Conservation (phyloP, 2,329 filamentous ascomycete genomes). For the Lachnellula arida region DNA sequence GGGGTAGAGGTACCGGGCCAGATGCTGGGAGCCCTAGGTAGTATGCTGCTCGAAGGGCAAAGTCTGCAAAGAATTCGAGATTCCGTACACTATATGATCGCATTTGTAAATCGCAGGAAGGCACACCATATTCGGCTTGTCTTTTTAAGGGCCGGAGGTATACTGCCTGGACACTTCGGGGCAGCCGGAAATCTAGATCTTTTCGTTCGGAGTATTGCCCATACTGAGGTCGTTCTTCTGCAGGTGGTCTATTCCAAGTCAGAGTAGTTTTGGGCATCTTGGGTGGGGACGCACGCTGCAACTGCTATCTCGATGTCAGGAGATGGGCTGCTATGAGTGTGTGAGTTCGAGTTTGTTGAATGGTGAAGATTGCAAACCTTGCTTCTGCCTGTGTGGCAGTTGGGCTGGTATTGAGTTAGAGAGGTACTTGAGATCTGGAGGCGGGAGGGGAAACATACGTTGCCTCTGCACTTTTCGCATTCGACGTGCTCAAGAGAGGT, state of each 20-base stretch:
- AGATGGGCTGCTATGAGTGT: background rate
- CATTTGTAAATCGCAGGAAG: constrained; percentile 85
- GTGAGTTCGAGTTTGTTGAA: background rate
- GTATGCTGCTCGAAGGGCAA: constrained; percentile 90
- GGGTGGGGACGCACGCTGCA: background rate
- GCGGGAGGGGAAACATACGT: constrained; percentile 2
- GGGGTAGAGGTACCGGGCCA: constrained; percentile 80
- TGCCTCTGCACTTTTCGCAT: background rate
- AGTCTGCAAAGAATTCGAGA: constrained; percentile 91
- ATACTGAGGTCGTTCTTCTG: background rate
- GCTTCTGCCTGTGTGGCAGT: background rate
- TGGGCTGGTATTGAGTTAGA: background rate
- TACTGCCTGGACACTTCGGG: constrained; percentile 76
- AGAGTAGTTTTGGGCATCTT: constrained; percentile 2
- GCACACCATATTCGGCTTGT: constrained; percentile 68
- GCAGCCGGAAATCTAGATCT: constrained; percentile 48
- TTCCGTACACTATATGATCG: constrained; percentile 88
- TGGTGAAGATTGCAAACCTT: background rate
- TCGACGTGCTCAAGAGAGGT: background rate
- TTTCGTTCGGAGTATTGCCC: constrained; percentile 1
- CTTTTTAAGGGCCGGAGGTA: constrained; percentile 82
- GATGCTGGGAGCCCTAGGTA: constrained; percentile 83
- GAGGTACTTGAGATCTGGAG: background rate
- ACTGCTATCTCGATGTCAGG: background rate
- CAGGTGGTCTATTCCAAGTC: background rate